Conservation (phyloP, 768 basidiomycete genomes). For the Ramaria sp. region DNA sequence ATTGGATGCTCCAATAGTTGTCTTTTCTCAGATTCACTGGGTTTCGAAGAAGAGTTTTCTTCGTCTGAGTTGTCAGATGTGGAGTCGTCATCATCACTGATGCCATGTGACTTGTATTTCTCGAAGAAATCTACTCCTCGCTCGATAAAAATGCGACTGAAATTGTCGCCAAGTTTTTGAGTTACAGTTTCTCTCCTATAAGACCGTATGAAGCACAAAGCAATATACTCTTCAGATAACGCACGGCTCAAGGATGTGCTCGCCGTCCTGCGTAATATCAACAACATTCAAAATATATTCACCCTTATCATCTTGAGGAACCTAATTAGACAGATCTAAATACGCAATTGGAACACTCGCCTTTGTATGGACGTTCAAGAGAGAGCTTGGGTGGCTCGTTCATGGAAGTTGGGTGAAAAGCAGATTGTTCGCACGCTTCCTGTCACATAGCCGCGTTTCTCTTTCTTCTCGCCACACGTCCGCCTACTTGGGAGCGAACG, state of each 20-base stretch:
- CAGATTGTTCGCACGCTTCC: background rate
- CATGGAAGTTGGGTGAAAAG: conserved; percentile 9
- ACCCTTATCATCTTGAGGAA: conserved; percentile 46
- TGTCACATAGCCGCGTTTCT: too few species aligned
- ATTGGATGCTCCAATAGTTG: conserved; percentile 28
- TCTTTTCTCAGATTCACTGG: conserved; percentile 11
- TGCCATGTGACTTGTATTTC: conserved; percentile 19
- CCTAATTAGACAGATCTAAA: background rate
- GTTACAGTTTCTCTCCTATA: conserved; percentile 35
- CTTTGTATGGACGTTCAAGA: conserved; percentile 68
- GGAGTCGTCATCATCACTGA: conserved; percentile 11
- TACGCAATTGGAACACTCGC: background rate
- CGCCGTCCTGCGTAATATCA: conserved; percentile 63
- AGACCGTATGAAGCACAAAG: conserved; percentile 7
- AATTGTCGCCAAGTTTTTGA: conserved; percentile 49
- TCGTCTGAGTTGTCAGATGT: conserved; percentile 21
- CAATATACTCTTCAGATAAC: conserved; percentile 16
- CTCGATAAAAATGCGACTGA: conserved; percentile 61
- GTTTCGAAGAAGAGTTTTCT: conserved; percentile 23
- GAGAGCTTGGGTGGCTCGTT: conserved; percentile 41
- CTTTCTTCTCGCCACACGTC: too few species aligned
- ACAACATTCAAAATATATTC: conserved; percentile 46
- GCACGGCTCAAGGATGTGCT: conserved; percentile 63
- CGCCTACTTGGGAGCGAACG: too few species aligned
- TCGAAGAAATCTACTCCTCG: conserved; percentile 73